A percentile compares a stretch with the other conserved stretches of the same genome.
Evolutionary conservation across 148 eudicot species (phyloP).

Genomic region (Pouteria glomerata): DNA sequence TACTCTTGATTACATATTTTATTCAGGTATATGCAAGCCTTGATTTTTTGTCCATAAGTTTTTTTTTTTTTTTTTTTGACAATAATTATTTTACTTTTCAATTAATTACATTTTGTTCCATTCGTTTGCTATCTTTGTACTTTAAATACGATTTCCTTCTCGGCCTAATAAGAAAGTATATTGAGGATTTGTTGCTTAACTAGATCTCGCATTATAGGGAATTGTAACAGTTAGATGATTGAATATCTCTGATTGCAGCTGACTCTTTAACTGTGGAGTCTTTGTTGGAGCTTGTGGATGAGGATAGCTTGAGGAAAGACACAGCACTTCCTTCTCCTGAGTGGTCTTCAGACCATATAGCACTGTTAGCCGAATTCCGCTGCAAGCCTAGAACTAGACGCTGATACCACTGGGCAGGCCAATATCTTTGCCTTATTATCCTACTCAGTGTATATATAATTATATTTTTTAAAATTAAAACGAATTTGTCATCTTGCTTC

Average conservation of each 20-base stretch:
- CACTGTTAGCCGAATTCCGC: conserved; percentile 93
- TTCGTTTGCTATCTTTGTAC: background rate
- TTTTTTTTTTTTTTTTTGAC: too few species aligned
- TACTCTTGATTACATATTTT: conserved; percentile 95
- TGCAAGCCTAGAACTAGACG: conserved; percentile 84
- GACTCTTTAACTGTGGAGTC: conserved; percentile 95
- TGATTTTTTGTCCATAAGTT: too few species aligned
- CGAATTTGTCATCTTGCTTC: background rate
- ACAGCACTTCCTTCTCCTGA: conserved; percentile 99
- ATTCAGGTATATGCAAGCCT: conserved; percentile 60
- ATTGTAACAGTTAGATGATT: background rate
- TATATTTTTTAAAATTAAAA: background rate
- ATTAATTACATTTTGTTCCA: background rate
- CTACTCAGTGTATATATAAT: too few species aligned
- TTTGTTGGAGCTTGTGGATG: conserved; percentile 90
- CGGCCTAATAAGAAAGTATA: background rate
- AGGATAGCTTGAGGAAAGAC: conserved; percentile 89
- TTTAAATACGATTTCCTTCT: background rate
- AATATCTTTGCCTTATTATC: background rate
- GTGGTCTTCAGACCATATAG: conserved; percentile 99
- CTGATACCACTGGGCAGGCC: conserved; percentile 35
- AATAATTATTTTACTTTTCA: background rate
- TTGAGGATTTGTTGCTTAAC: background rate
- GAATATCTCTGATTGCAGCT: conserved; percentile 44
- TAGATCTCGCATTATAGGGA: background rate